Conservation (phyloP, 345 rosid species). For the Arabis hirsuta region DNA sequence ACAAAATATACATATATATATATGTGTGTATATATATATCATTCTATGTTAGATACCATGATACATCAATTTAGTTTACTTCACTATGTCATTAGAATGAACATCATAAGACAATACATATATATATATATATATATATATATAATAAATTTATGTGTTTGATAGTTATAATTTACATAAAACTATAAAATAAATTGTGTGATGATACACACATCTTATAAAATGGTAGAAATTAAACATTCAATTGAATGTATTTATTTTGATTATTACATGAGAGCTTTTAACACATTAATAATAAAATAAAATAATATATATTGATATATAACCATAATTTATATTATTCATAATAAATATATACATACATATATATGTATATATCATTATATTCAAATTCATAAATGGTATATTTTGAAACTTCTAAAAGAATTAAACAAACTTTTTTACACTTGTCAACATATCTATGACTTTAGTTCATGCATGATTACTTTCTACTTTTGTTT, state of each 20-base stretch:
- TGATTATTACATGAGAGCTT: background rate
- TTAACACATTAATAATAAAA: background rate
- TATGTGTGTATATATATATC: too few species aligned
- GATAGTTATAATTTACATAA: background rate
- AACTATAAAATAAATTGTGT: background rate
- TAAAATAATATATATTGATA: background rate
- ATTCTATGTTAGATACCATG: background rate
- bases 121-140: too few species aligned
- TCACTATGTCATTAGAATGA: constrained; percentile 1
- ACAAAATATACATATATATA: background rate
- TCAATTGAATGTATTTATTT: background rate
- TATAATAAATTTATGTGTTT: too few species aligned
- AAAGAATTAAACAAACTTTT: background rate
- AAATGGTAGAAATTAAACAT: background rate
- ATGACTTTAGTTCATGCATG: constrained; percentile 33
- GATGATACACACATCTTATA: background rate
- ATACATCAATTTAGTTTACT: background rate
- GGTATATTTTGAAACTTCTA: constrained; percentile 19
- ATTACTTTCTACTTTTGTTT: constrained; percentile 29
- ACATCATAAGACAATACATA: background rate
- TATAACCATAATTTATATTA: background rate
- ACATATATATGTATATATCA: too few species aligned
- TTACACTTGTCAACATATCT: constrained; percentile 39
- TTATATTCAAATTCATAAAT: background rate
- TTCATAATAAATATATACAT: background rate